A percentile compares a stretch with the other conserved stretches of the same genome.
These are phyloP conservation scores for Stereum hirsutum DNA, from an alignment of 1,284 basidiomycete species.

Conservation along the genomic window DNA sequence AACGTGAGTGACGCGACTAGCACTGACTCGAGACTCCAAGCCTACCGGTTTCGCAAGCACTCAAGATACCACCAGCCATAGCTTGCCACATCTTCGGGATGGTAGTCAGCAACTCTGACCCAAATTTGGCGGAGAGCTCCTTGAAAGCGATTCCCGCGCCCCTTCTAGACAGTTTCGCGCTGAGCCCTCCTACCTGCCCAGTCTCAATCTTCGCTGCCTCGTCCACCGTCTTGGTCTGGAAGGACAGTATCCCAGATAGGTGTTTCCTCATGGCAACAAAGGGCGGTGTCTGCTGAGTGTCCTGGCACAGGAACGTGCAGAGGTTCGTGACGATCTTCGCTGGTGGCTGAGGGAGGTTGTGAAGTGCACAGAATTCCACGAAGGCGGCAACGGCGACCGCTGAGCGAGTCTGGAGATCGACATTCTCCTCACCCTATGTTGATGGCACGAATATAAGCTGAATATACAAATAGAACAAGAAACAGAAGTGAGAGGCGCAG, in stretches of 20 bases:
- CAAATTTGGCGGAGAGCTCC: constrained; percentile 75
- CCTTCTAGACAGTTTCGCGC: constrained; percentile 57
- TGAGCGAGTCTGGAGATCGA: constrained; percentile 85
- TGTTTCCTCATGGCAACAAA: constrained; percentile 62
- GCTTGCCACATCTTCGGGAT: constrained; percentile 94
- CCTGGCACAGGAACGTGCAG: constrained; percentile 94
- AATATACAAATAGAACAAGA: background rate
- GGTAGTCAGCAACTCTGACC: constrained; percentile 58
- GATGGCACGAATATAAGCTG: constrained; percentile 2
- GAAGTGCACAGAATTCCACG: constrained; percentile 75
- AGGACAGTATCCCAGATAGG: constrained; percentile 72
- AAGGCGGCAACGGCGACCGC: constrained; percentile 85
- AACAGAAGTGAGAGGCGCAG: constrained; percentile 10
- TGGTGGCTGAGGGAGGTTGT: constrained; percentile 53
- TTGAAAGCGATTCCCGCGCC: constrained; percentile 84
- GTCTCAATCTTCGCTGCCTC: constrained; percentile 36
- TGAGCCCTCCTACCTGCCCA: constrained; percentile 41
- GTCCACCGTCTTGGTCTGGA: constrained; percentile 38
- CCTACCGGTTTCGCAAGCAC: constrained; percentile 60
- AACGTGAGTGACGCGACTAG: constrained; percentile 6
- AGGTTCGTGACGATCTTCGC: constrained; percentile 98
- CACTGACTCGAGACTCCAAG: constrained; percentile 2
- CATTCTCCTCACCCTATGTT: constrained; percentile 78
- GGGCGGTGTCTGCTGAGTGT: constrained; percentile 82
- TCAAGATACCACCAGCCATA: constrained; percentile 73